phyloP scores from a whole-genome alignment of 2,329 filamentous ascomycete genomes.

The Aureobasidium sp. region DNA sequence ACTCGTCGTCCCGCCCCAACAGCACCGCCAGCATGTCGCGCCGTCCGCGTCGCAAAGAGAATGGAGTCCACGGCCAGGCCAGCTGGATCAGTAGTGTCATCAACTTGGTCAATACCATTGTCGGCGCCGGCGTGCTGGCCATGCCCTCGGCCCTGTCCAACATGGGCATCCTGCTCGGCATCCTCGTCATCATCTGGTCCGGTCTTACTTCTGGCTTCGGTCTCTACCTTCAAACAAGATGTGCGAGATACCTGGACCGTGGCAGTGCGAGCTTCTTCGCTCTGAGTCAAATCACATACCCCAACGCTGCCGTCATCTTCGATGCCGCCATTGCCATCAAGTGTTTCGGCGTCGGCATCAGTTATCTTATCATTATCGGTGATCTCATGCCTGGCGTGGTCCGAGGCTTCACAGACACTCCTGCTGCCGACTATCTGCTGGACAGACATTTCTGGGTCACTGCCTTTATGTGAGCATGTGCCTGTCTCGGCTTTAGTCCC shows the following conservation, averaged over 20 bases:
- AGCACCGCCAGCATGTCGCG: slow-evolving; percentile 35
- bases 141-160: slow-evolving; percentile 95
- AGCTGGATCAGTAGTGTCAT: slow-evolving; percentile 86
- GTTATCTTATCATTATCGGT: slow-evolving; percentile 97
- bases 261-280: slow-evolving; percentile 90
- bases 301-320: slow-evolving; percentile 90
- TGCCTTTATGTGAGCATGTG: slow-evolving; percentile 68
- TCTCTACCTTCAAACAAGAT: slow-evolving; percentile 88
- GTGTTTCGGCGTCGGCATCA: slow-evolving; percentile 94
- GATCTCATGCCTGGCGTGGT: slow-evolving; percentile 96
- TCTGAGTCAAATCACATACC: slow-evolving; percentile 94
- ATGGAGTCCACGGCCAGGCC: slow-evolving; percentile 63
- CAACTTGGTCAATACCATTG: slow-evolving; percentile 94
- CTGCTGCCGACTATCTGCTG: slow-evolving; percentile 64
- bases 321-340: slow-evolving; percentile 95
- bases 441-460: slow-evolving; percentile 98
- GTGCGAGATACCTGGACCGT: slow-evolving; percentile 84
- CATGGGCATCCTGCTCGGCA: slow-evolving; percentile 84
- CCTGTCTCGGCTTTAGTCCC: neutral
- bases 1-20: slow-evolving; percentile 32
- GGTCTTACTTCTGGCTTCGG: slow-evolving; percentile 84
- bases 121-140: slow-evolving; percentile 88
- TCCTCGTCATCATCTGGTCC: slow-evolving; percentile 83
- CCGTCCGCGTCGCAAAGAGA: slow-evolving; percentile 60
- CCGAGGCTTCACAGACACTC: slow-evolving; percentile 61